A percentile compares a stretch with the other conserved stretches of the same genome.
These are phyloP conservation scores for Cupressus sempervirens DNA, from an alignment of 75 land plant species.

Conservation along the genomic window DNA sequence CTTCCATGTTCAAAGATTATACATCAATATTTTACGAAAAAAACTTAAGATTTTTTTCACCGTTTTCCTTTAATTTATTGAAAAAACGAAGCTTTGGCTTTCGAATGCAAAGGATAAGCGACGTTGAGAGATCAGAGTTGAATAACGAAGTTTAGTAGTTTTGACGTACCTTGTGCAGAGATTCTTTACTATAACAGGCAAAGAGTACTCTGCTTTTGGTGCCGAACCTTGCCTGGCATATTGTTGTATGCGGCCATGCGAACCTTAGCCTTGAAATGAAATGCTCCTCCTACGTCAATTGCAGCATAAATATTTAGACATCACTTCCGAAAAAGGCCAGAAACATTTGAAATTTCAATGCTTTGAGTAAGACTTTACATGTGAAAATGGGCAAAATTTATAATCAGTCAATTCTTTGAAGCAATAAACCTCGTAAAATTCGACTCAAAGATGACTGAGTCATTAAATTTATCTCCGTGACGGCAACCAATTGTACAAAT, in stretches of 20 bases:
- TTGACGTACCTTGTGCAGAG: neutral
- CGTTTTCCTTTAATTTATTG: neutral
- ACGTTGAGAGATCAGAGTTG: neutral
- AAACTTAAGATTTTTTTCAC: neutral
- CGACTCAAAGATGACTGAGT: neutral
- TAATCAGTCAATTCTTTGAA: neutral
- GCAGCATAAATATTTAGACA: too few species aligned
- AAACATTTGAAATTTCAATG: neutral
- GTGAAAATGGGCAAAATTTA: neutral
- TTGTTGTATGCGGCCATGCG: neutral
- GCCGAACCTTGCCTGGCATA: slow-evolving; percentile 2
- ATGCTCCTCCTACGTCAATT: slow-evolving; percentile 4
- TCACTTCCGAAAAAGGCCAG: neutral
- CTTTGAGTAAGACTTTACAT: neutral
- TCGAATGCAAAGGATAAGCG: neutral
- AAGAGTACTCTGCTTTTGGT: slow-evolving; percentile 3
- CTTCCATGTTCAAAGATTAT: neutral
- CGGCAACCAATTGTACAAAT: neutral
- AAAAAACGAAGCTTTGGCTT: neutral
- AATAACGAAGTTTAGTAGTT: neutral
- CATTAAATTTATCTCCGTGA: neutral
- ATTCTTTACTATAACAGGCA: neutral
- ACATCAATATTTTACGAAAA: neutral
- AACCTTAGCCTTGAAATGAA: slow-evolving; percentile 9
- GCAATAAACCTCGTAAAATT: neutral